These are phyloP conservation scores for Nicotiana benthamiana DNA, from an alignment of 257 asterid genomes.

Conservation along the genomic window DNA sequence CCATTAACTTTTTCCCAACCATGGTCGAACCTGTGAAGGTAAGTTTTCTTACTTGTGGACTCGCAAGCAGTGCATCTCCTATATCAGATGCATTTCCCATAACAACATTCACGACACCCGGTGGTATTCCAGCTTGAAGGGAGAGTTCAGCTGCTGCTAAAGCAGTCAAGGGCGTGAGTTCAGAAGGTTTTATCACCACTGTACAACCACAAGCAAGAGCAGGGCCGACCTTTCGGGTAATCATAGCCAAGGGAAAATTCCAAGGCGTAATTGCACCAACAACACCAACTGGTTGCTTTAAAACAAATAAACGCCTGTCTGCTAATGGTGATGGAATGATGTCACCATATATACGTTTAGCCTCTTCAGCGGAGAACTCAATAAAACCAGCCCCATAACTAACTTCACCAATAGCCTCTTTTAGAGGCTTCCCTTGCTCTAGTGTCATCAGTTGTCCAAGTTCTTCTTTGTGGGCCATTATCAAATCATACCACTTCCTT, in stretches of 20 bases:
- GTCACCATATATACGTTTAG: slow-evolving; percentile 92
- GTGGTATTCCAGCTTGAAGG: slow-evolving; percentile 97
- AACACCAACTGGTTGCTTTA: slow-evolving; percentile 98
- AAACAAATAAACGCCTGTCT: slow-evolving; percentile 86
- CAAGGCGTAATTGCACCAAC: slow-evolving; percentile 96
- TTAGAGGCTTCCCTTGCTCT: slow-evolving; percentile 95
- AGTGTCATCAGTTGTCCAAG: slow-evolving; percentile 91
- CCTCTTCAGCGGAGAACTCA: slow-evolving; percentile 95
- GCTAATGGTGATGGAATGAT: slow-evolving; percentile 82
- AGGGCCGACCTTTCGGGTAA: slow-evolving; percentile 97
- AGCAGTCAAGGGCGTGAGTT: slow-evolving; percentile 92
- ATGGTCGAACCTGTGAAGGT: slow-evolving; percentile 98
- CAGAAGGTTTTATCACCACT: slow-evolving; percentile 88
- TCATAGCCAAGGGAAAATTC: slow-evolving; percentile 99
- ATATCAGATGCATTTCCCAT: slow-evolving; percentile 89
- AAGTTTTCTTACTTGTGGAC: slow-evolving; percentile 82
- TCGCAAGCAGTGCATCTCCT: slow-evolving; percentile 77
- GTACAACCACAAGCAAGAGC: slow-evolving; percentile 99
- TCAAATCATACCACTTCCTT: slow-evolving; percentile 83
- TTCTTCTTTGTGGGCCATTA: slow-evolving; percentile 79
- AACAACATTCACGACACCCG: slow-evolving; percentile 85
- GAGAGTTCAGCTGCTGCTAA: slow-evolving; percentile 96
- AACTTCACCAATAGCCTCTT: slow-evolving; percentile 98
- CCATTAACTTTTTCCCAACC: slow-evolving; percentile 93
- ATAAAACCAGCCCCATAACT: slow-evolving; percentile 81